Evolutionary conservation across 768 basidiomycete species (phyloP).

Genomic region (Leccinum boreale): DNA sequence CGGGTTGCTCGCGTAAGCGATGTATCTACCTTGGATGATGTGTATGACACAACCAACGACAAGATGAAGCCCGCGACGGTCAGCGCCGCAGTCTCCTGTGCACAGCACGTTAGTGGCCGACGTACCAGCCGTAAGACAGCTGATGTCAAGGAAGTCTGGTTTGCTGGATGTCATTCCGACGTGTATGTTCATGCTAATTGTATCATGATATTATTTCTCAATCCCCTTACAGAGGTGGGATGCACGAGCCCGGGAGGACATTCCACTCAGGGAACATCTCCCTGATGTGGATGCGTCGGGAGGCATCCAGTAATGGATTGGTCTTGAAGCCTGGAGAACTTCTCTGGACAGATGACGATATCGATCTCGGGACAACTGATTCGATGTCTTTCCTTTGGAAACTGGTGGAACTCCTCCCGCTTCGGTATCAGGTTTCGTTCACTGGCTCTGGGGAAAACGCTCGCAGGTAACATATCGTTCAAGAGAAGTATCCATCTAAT

Average conservation of each 20-base stretch:
- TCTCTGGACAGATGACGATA: conserved; percentile 18
- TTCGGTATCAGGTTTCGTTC: conserved; percentile 17
- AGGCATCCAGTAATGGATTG: conserved; percentile 25
- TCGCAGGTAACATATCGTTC: conserved; percentile 1
- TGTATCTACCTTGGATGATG: neutral
- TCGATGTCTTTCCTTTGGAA: conserved; percentile 17
- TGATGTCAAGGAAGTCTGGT: conserved; percentile 34
- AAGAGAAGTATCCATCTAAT: neutral
- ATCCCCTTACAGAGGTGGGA: conserved; percentile 12
- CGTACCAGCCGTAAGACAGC: neutral
- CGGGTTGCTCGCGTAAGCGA: neutral
- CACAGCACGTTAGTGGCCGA: neutral
- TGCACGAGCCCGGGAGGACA: conserved; percentile 8
- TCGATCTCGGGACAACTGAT: conserved; percentile 15
- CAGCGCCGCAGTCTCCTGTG: neutral
- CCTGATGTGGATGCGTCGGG: conserved; percentile 31
- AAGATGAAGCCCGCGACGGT: neutral
- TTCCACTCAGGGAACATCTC: conserved; percentile 17
- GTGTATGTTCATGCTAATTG: conserved; percentile 14
- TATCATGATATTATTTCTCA: neutral
- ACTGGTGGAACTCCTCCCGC: conserved; percentile 12
- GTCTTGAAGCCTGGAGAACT: conserved; percentile 16
- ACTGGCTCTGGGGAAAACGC: conserved; percentile 12
- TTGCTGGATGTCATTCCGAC: conserved; percentile 35
- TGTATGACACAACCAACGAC: neutral